phyloP scores from a whole-genome alignment of 192 early-diverging fungal species.

The Coemansia reversa region DNA sequence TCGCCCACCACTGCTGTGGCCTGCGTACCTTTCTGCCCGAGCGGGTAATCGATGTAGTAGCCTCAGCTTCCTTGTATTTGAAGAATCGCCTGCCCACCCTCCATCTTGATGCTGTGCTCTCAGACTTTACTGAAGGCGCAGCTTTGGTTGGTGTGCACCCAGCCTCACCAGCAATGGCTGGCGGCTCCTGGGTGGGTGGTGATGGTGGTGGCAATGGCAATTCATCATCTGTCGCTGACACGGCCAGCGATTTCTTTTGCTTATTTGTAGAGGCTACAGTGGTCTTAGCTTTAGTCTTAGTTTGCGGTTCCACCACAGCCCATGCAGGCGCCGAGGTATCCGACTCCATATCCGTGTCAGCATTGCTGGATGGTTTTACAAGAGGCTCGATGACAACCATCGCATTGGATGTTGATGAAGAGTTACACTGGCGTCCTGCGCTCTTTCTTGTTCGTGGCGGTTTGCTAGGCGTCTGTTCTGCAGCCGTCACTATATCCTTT shows the following conservation, averaged over 20 bases:
- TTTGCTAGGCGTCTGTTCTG: background rate
- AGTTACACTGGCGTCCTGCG: background rate
- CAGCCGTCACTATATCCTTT: background rate
- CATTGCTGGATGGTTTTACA: no score
- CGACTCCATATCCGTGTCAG: no score
- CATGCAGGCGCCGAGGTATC: no score
- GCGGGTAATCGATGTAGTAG: constrained; percentile 30
- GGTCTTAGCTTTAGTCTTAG: no score
- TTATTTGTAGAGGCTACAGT: no score
- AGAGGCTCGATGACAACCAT: constrained; percentile 6
- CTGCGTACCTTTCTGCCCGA: constrained; percentile 41
- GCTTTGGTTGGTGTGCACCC: background rate
- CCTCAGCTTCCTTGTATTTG: constrained; percentile 23
- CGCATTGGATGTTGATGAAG: background rate
- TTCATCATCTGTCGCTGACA: no score
- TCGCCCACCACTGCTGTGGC: constrained; percentile 52
- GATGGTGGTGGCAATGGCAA: no score
- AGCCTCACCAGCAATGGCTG: no score
- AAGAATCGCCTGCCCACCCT: constrained; percentile 13
- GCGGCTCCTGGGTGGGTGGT: no score
- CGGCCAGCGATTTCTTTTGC: no score
- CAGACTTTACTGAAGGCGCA: background rate
- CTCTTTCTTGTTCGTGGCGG: background rate
- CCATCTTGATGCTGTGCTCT: constrained; percentile 17
- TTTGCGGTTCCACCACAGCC: no score